Evolutionary conservation across 2,329 filamentous ascomycete genomes (phyloP), one percentile per base, ranked within the genome.

Genomic region (Neonectria magnoliae): DNA sequence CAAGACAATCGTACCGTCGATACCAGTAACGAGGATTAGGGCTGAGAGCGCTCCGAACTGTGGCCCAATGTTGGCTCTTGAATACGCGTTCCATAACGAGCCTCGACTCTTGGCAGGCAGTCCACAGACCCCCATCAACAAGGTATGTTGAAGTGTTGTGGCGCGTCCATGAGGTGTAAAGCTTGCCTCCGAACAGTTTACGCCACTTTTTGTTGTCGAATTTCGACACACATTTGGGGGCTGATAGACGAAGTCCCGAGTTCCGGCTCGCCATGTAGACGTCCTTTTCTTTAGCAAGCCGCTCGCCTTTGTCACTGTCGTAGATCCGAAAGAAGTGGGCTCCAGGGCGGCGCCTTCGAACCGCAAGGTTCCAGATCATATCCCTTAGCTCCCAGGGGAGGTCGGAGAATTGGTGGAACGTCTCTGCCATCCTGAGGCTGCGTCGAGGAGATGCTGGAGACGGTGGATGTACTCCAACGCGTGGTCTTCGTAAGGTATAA

Each of bases 81-180:
- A 51, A 51, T 7, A 7, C 6, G n/a, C 27, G 27, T 14, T 51
- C 48, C 5, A 51, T 20, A n/a, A 51, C n/a, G 11, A 33, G n/a
- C 11, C 48, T 31, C 10, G 29, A 51, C 18, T 51, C 48, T 20
- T 33, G 33, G 22, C 48, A 51, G 14, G n/a, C 48, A 7, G 48
- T 51, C 48, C 48, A 51, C 10, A 51, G 29, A 10, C 48, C 48
- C 31, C 27, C 29, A 6, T 51, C 48, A 10, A 51, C 14, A 6
- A 51, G 48, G 29, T 33, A 51, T 33, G 48, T 51, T 20, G 48
- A 51, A 20, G n/a, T n/a, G 10, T 51, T 51, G 48, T 51, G 29
- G 5, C 4, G 6, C 4, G n/a, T 51, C 27, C 48, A 51, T 10
- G 29, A 51, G 11, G 29, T 51, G 29, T 22, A 10, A 2, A 33